Percentiles rank a stretch among this genome's conserved stretches.
Evolutionary conservation across 2,329 filamentous ascomycete species (phyloP).

Genomic region (Xylariaceae sp.): DNA sequence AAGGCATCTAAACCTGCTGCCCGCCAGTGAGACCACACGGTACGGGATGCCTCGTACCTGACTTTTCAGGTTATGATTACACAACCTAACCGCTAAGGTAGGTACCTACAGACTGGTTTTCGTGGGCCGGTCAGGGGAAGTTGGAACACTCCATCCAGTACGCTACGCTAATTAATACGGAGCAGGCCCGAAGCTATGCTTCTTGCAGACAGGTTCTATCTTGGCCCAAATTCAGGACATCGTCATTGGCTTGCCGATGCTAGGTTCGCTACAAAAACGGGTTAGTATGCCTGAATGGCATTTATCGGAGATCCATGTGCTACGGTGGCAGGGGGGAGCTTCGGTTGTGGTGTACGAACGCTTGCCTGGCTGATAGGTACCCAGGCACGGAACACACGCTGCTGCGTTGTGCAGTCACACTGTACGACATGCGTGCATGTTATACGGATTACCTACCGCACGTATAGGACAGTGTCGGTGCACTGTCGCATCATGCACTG

Average conservation of each 20-base stretch:
- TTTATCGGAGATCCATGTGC: background rate
- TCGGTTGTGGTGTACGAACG: background rate
- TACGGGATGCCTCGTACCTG: too few relatives aligned
- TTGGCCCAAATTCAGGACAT: background rate
- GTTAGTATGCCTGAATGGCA: constrained; percentile 6
- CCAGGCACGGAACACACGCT: background rate
- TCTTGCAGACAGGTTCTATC: constrained; percentile 11
- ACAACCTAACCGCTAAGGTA: background rate
- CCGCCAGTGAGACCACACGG: too few relatives aligned
- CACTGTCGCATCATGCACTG: too few relatives aligned
- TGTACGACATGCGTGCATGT: too few relatives aligned
- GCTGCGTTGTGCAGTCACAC: too few relatives aligned
- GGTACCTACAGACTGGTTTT: background rate
- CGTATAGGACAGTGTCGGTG: too few relatives aligned
- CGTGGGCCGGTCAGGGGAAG: constrained; percentile 11
- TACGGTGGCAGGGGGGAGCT: background rate
- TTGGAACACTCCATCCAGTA: constrained; percentile 4
- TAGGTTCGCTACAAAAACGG: background rate
- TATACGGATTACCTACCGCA: too few relatives aligned
- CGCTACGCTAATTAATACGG: constrained; percentile 5
- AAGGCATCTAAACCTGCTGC: too few relatives aligned
- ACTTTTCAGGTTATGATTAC: too few relatives aligned
- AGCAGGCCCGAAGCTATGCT: constrained; percentile 1
- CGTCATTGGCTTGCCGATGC: constrained; percentile 10
- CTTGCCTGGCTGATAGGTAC: background rate